Conservation (phyloP, 2,329 filamentous ascomycete genomes). For the Didymella pinodella region DNA sequence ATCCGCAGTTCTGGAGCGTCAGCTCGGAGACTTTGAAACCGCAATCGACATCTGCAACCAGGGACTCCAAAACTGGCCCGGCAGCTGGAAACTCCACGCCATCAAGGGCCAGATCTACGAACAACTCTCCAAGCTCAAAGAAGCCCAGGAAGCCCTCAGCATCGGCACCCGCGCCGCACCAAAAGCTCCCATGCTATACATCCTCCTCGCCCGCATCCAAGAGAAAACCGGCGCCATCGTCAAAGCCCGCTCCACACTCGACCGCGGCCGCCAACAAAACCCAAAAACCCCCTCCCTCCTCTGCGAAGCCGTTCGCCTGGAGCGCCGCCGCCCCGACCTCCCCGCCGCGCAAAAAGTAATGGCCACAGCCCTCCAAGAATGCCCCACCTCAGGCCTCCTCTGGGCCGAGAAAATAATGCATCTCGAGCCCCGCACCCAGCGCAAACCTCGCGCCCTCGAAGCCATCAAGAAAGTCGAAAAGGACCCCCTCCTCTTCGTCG, state of each 20-base stretch:
- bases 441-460: conserved; percentile 88
- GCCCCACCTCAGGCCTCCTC: conserved; percentile 83
- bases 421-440: conserved; percentile 87
- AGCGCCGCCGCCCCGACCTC: conserved; percentile 84
- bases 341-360: conserved; percentile 89
- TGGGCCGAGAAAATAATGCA: conserved; percentile 97
- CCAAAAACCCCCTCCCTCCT: conserved; percentile 86
- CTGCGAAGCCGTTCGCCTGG: conserved; percentile 92
- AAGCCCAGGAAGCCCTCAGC: conserved; percentile 88
- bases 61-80: conserved; percentile 85
- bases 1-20: conserved; percentile 90
- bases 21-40: conserved; percentile 77
- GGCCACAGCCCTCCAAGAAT: conserved; percentile 91
- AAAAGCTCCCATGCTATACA: conserved; percentile 84
- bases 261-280: conserved; percentile 85
- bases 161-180: conserved; percentile 88
- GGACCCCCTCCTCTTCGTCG: conserved; percentile 86
- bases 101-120: conserved; percentile 99
- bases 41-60: conserved; percentile 88
- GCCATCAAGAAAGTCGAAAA: conserved; percentile 98
- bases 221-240: conserved; percentile 83
- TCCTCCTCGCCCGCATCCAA: conserved; percentile 87
- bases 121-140: conserved; percentile 75
- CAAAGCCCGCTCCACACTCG: conserved; percentile 92
- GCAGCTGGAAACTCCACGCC: conserved; percentile 92